Evolutionary conservation across 2,329 filamentous ascomycete genomes (phyloP).

Genomic region (Fusarium fracticaudum): DNA sequence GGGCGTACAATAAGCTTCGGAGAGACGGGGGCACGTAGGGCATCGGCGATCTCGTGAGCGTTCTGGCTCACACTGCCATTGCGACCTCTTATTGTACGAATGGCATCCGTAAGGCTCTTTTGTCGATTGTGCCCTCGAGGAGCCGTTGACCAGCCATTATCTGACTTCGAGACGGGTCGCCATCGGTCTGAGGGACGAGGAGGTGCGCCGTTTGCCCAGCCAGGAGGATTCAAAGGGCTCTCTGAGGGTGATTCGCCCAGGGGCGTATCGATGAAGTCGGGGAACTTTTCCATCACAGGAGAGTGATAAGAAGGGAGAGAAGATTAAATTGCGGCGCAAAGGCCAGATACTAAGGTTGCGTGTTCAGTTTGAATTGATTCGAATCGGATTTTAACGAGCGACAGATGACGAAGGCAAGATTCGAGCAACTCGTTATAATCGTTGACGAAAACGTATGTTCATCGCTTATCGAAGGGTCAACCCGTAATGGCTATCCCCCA

Average conservation of each 20-base stretch:
- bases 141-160: constrained; percentile 41
- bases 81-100: constrained; percentile 81
- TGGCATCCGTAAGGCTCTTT: constrained; percentile 90
- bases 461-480: constrained; percentile 34
- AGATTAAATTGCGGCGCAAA: constrained; percentile 2
- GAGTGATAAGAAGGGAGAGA: constrained; percentile 1
- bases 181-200: constrained; percentile 45
- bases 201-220: constrained; percentile 44
- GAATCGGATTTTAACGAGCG: constrained; percentile 27
- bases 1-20: constrained; percentile 80
- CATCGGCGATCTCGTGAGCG: constrained; percentile 91
- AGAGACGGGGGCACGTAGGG: constrained; percentile 88
- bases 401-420: constrained; percentile 5
- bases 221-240: constrained; percentile 42
- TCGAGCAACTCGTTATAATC: neutral
- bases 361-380: neutral
- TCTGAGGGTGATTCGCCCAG: constrained; percentile 42
- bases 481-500: constrained; percentile 5
- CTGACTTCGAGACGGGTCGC: constrained; percentile 41
- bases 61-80: constrained; percentile 91
- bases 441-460: constrained; percentile 12
- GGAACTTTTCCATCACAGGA: constrained; percentile 64
- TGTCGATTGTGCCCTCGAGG: constrained; percentile 72
- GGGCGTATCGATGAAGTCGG: constrained; percentile 61
- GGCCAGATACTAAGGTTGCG: neutral